Evolutionary conservation across 257 asterid genomes (phyloP), one percentile per base, ranked within the genome.

Genomic region (Solanum virginianum): DNA sequence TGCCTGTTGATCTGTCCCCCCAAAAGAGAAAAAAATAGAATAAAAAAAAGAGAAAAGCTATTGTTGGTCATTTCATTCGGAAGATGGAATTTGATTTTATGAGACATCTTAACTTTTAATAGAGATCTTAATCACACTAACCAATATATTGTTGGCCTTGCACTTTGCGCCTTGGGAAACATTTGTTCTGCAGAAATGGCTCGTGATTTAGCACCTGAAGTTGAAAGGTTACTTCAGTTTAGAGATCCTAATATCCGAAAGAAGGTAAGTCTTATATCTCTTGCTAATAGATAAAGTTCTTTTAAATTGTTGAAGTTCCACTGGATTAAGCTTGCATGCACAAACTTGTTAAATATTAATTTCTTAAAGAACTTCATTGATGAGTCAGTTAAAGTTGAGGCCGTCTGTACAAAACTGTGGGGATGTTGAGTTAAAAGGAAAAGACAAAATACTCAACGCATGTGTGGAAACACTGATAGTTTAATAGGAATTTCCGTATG

Each of bases 171-270:
- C 49, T 89, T 95, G 95, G 98, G 99, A 69, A 97, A 97, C 85
- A 97, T 95, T 80, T 91, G 99, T 88, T 97, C 99, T 82, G 99
- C 98, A 80, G 99, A 97, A 92, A 97, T 97, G 99, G 99, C 99
- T 87, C 99, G 99, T 83, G 99, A 97, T 88, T 97, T 97, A 88
- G 98, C 99, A 60, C 98, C 98, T 43, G 99, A 97, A 87, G 98
- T 97, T 45, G 98, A 97, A 95, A 91, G 98, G 85, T 89, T 97
- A 85, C 96, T 97, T 81, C 97, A 95, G 88, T 97, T 97, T 85
- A 92, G 97, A 88, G 99, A 97, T 92, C 98, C 99, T 87, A 97
- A 97, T 88, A 87, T 95, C 86, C 91, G 99, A 90, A 97, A 97
- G 92, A 97, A 97, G 93, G 99, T 95, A 91, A 89, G 92, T 77